Percentiles rank a stretch among this genome's conserved stretches.
These are phyloP conservation scores for Psidium friedrichsthalianum DNA, from an alignment of 345 rosid genomes.

Conservation along the genomic window DNA sequence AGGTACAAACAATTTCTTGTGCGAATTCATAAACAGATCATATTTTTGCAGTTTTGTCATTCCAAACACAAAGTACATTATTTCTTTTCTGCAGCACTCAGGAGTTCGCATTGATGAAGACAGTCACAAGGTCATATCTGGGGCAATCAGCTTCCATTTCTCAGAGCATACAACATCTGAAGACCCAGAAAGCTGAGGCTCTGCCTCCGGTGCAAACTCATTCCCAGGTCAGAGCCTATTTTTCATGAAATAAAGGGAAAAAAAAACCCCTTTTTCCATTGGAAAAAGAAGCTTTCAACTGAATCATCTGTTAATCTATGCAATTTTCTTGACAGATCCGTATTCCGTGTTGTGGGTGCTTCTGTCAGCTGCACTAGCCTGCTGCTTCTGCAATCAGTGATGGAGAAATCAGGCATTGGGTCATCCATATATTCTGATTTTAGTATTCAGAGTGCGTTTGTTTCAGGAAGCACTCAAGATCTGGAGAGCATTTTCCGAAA, in stretches of 20 bases:
- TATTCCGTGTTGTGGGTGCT: background rate
- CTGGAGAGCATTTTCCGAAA: no score
- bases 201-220: background rate
- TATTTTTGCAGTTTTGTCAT: background rate
- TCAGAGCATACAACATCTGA: slow-evolving; percentile 5
- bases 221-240: slow-evolving; percentile 4
- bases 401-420: background rate
- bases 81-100: slow-evolving; percentile 9
- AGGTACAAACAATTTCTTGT: slow-evolving; percentile 1
- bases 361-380: background rate
- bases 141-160: slow-evolving; percentile 20
- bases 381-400: background rate
- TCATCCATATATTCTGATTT: no score
- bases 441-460: no score
- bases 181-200: background rate
- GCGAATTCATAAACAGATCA: background rate
- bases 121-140: slow-evolving; percentile 23
- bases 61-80: background rate
- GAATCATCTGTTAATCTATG: background rate
- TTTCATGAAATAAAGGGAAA: no score
- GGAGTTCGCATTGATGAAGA: slow-evolving; percentile 7
- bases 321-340: background rate
- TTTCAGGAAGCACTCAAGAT: no score
- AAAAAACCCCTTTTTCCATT: background rate
- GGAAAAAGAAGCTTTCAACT: background rate